Base-by-base conservation (phyloP, 345 rosid genomes). In the Pelargonium nanum region DNA sequence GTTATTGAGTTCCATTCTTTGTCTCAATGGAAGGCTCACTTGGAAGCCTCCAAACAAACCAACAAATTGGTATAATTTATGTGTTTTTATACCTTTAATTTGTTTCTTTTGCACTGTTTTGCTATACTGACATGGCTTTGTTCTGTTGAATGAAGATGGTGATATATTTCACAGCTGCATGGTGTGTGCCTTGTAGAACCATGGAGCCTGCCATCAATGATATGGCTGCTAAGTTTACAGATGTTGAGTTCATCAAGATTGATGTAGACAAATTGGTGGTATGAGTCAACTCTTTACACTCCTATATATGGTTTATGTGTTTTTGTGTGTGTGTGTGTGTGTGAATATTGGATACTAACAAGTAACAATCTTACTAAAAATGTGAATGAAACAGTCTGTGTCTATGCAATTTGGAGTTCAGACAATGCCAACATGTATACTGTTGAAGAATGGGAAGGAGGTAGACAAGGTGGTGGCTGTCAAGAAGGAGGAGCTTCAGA, bases 151-250 rank as follows among this genome's bases (percentile, higher is more conserved):
- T 22, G 56, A n/a, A 86, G 97, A 22, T 79, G 77, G 95, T 85
- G 63, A 65, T 85, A 26, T 75, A 85, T 71, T 91, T 86, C 78
- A 72, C 95, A 15, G 89, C 93, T 3, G 72, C 75, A 16, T 86
- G 96, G 95, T 88, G 96, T 6, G 88, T 88, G 50, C 90, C 92
- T 1, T 86, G 96, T 67, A 79, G 78, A 62, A 20, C 53, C 53
- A 70, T 86, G 65, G 92, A 86, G 10, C 90, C 88, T 0, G 53
- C 59, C 16, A 60, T 83, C 24, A 74, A 76, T 51, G 87, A 80
- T 45, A 70, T 78, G 16, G 88, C 92, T 4, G 82, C 83, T 13
- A 77, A 56, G 32, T 83, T 75, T 71, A 51, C 75, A 0, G 79
- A 85, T 34, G 86, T 82, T 24, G 78, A 78, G 69, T 85, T 91